A percentile compares a stretch with the other conserved stretches of the same genome.
Evolutionary conservation across 306 rosid species (phyloP).

Genomic region (Chamaecrista fasciculata): DNA sequence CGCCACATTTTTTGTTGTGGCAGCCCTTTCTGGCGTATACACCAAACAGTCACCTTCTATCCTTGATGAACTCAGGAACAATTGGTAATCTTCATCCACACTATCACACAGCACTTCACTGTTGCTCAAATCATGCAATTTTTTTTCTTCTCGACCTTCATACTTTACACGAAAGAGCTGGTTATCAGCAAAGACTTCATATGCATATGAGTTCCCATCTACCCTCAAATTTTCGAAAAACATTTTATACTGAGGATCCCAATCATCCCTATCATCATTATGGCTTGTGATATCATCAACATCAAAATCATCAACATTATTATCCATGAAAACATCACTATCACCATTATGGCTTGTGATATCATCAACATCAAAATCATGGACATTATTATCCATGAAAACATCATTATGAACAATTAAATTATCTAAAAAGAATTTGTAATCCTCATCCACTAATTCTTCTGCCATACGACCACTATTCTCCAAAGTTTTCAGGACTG

Average conservation of each 20-base stretch:
- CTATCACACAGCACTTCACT: slow-evolving; percentile 15
- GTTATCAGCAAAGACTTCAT: slow-evolving; percentile 11
- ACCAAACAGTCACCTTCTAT: slow-evolving; percentile 14
- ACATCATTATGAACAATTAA: neutral
- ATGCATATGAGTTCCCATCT: slow-evolving; percentile 35
- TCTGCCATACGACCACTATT: slow-evolving; percentile 3
- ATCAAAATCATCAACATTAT: neutral
- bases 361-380: neutral
- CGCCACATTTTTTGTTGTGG: neutral
- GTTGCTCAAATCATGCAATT: neutral
- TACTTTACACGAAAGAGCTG: slow-evolving; percentile 27
- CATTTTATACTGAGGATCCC: slow-evolving; percentile 33
- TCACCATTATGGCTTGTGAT: neutral
- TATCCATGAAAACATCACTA: slow-evolving; percentile 3
- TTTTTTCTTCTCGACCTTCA: slow-evolving; percentile 22
- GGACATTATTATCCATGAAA: neutral
- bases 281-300: neutral
- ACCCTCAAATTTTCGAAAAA: slow-evolving; percentile 37
- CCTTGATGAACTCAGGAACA: slow-evolving; percentile 16
- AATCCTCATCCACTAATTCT: slow-evolving; percentile 11
- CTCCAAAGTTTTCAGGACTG: neutral
- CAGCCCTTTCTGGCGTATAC: neutral
- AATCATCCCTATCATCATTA: slow-evolving; percentile 4
- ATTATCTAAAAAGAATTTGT: slow-evolving; percentile 7
- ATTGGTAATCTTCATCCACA: slow-evolving; percentile 30